Evolutionary conservation across 1,139 yeast genomes (phyloP), one percentile per base, ranked within the genome.

Genomic region (Blastobotrys petasosporus): DNA sequence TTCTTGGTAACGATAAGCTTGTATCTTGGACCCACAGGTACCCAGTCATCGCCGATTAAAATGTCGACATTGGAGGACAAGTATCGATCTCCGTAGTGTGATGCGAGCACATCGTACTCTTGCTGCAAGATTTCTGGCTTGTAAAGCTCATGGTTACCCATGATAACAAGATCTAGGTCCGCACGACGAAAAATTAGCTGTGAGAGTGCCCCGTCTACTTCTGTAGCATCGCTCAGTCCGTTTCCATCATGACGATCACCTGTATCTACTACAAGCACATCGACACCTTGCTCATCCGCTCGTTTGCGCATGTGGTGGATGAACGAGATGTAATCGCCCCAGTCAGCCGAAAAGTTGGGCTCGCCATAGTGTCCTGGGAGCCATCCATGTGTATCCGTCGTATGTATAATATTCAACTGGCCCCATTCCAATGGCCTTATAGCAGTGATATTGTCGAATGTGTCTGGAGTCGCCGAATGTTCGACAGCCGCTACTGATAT

Each of bases 191-290:
- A 88, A 0, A 87, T 72, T 1, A 76, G 73, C 32, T 80, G 75
- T 1, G 92, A 76, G 28, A 73, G 63, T 10, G 68, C 59, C 0
- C 97, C 97, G 57, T 82, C 82, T 1, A 90, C 86, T 2, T 41
- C 52, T 0, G 95, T 82, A 9, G 83, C 82, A 65, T 90, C 97
- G 39, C 88, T 76, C 17, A 82, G 65, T 3, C 97, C 98, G 60
- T 87, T 88, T 1, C 98, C 98, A 63, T 92, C 97, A 56, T 86
- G 95, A 51, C 87, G 79, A 65, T 92, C 98, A 7, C 98, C 98
- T 1, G 94, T 79, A 61, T 92, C 98, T 1, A 92, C 75, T 1
- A 88, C 57, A 6, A 92, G 56, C 29, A 92, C 61, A 59, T 92
- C 97, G 32, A 71, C 77, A 1, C 74, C 73, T 2, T 66, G 56